Evolutionary conservation across 2,329 filamentous ascomycete genomes (phyloP), one percentile per base, ranked within the genome.

Genomic region (Rosellinia necatrix): DNA sequence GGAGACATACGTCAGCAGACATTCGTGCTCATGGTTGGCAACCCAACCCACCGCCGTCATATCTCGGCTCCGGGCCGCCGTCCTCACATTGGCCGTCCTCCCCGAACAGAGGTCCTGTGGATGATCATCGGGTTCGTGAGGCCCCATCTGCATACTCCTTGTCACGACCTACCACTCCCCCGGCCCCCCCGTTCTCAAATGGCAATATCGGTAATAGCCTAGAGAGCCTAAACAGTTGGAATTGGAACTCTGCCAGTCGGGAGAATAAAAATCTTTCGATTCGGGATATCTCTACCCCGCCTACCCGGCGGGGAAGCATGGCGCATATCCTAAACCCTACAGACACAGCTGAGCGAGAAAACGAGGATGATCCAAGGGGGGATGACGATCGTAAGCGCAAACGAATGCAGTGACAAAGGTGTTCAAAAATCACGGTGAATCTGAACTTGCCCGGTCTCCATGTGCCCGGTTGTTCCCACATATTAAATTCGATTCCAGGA

Each of bases 1-100:
- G 93, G 61, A 85, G 93, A 59, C 94, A 99, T 74, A 99, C 94
- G 1, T 93, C 92, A 34, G 94, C 94, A 56, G 94, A 99, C 71
- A 97, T 99, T 65, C 88, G 94, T 49, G 88, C 92, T 66, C 89
- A 92, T 70, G 91, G 89, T 32, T 93, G 90, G 86, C 87, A 86
- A 60, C 80, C 79, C 6, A 79, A 75, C 44, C 76, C 78, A 15
- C 53, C 53, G 15, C 53, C 53, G 15, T 44, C 88, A 4, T 89
- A 87, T 9, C 89, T 86, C 68, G 79, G 82, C 6, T 86, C 87
- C 3, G 85, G 85, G 9, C 73, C 77, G 2, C 73, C 78, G 7
- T 76, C 80, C 1, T 72, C 74, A 3, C 77, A 77, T 12, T 84
- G 81, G 78, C 82, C 82, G 0, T 74, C 81, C 2, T 84, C 82